Evolutionary conservation across 2,329 filamentous ascomycete genomes (phyloP), one percentile per base, ranked within the genome.

Genomic region (Penicillium sp.): DNA sequence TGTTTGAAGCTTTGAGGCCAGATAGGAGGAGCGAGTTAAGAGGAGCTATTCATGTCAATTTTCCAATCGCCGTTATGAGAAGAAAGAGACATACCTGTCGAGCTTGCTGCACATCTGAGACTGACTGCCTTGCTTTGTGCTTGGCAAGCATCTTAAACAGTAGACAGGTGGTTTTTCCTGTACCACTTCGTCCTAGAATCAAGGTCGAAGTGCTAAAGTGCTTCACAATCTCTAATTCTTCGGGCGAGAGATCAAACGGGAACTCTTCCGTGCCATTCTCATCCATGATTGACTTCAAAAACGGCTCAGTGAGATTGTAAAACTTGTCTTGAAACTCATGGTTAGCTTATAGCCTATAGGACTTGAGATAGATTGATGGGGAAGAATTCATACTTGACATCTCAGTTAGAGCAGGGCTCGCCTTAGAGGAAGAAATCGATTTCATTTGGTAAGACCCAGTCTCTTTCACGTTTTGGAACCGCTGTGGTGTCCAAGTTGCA

Each of bases 81-180:
- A 21, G 3, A 33, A 5, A 45, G 9, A 25, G 7, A 50, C 49
- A 44, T 50, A 68, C 63, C 59, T 68, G 65, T 16, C 60, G 53
- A 19, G 61, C 43, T 11, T 53, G 43, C 11, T 58, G 43, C 21
- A 53, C 59, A n/a, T 57, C 55, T 1, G 53, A 33, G 5, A 41
- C 31, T 4, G 36, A 52, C 11, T 60, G 47, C 19, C 61, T 58
- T 11, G 62, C 59, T 25, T 64, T 46, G 31, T 68, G 68, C 38
- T 64, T 70, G 13, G 60, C 60, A 5, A 70, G 47, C 16, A 72
- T 54, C 45, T 72, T 72, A 46, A 67, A 72, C 8, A 71, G 45
- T 0, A 72, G 50, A 41, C 70, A 72, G 1, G 67, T 70, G 1
- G 70, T 72, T 49, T 72, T 72, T 2, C 70, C 70, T 1, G 70